phyloP scores from a whole-genome alignment of 2,329 filamentous ascomycete species.

The Aspergillus carbonarius region DNA sequence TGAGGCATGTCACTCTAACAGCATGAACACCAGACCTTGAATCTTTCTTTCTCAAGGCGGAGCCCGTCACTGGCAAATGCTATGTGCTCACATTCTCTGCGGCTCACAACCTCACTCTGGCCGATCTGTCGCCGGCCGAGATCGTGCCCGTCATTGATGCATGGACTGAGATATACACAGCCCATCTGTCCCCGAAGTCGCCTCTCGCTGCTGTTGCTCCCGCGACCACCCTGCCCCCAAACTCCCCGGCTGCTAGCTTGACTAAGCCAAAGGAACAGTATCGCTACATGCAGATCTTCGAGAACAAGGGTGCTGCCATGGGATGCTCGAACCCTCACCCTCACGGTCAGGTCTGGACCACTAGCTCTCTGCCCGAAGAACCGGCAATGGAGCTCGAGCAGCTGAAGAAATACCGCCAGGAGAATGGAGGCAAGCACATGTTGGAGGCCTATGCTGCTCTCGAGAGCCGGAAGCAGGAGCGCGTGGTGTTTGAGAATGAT shows the following conservation, averaged over 20 bases:
- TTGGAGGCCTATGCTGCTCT: conserved; percentile 83
- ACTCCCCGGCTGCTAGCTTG: conserved; percentile 46
- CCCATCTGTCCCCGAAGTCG: conserved; percentile 72
- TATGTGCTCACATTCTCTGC: conserved; percentile 95
- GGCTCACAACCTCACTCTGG: conserved; percentile 85
- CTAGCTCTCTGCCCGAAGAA: conserved; percentile 86
- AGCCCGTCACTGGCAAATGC: conserved; percentile 90
- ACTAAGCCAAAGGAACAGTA: conserved; percentile 70
- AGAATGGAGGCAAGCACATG: conserved; percentile 72
- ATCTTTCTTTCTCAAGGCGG: conserved; percentile 73
- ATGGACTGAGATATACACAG: conserved; percentile 87
- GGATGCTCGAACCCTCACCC: conserved; percentile 98
- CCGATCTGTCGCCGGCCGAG: conserved; percentile 75
- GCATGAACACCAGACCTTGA: conserved; percentile 59
- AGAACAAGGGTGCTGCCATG: conserved; percentile 98
- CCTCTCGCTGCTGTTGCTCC: conserved; percentile 56
- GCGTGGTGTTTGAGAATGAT: conserved; percentile 84
- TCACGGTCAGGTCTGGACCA: conserved; percentile 95
- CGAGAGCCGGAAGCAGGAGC: conserved; percentile 77
- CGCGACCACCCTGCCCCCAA: conserved; percentile 49
- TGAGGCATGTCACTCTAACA: not conserved
- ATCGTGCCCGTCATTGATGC: conserved; percentile 82
- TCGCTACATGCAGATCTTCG: conserved; percentile 98
- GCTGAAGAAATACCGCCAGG: conserved; percentile 71
- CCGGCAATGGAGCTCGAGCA: conserved; percentile 75